A percentile compares a stretch with the other conserved stretches of the same genome.
phyloP scores from a whole-genome alignment of 345 rosid genomes.

The Aquilaria malaccensis region DNA sequence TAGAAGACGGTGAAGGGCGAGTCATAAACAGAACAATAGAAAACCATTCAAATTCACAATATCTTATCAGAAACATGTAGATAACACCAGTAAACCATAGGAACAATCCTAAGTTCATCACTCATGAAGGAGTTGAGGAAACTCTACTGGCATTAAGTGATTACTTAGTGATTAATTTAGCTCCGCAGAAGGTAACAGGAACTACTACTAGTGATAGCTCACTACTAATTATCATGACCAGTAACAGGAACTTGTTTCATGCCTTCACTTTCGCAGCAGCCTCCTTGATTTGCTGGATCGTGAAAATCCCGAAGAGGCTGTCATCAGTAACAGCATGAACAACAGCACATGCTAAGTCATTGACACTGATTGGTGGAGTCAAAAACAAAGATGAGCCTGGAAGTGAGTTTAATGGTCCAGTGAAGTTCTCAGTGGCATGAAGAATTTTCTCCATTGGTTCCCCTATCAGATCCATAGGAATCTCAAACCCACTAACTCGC shows the following conservation, averaged over 20 bases:
- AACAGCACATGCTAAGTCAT: slow-evolving; percentile 73
- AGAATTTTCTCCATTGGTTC: slow-evolving; percentile 64
- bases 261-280: slow-evolving; percentile 65
- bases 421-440: slow-evolving; percentile 43
- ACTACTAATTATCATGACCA: no score
- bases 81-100: no score
- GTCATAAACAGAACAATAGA: no score
- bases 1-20: no score
- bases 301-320: slow-evolving; percentile 75
- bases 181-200: no score
- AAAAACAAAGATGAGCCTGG: slow-evolving; percentile 77
- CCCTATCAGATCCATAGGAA: slow-evolving; percentile 76
- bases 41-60: no score
- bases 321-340: slow-evolving; percentile 62
- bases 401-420: slow-evolving; percentile 55
- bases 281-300: slow-evolving; percentile 93
- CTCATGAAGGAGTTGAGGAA: no score
- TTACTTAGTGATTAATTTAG: no score
- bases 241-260: slow-evolving; percentile 10
- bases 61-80: no score
- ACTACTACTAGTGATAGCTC: no score
- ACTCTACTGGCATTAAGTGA: no score
- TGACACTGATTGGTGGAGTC: slow-evolving; percentile 75
- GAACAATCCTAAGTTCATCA: no score
- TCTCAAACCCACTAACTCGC: slow-evolving; percentile 64